Evolutionary conservation across 2,329 filamentous ascomycete genomes (phyloP).

Genomic region (Macrophomina tecta): DNA sequence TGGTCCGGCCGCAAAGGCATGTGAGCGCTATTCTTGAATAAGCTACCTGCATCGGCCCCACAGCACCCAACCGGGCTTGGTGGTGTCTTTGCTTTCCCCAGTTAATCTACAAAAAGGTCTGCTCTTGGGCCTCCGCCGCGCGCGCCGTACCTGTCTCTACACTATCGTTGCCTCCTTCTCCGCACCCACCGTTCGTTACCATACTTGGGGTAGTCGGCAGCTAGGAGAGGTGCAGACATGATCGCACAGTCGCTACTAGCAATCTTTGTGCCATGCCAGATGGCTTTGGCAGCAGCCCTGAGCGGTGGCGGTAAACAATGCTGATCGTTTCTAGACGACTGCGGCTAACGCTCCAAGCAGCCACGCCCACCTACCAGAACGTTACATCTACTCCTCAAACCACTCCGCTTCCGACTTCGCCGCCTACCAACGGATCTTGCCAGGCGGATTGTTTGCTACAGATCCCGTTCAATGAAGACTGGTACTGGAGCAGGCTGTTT

Average conservation of each 20-base stretch:
- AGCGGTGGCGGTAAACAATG: not conserved
- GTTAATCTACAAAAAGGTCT: not conserved
- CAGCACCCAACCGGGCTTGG: not conserved
- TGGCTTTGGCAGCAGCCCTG: not conserved
- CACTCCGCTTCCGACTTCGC: not conserved
- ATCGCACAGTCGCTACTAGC: not conserved
- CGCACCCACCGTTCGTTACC: not conserved
- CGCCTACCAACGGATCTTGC: not conserved
- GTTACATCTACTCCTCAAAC: not conserved
- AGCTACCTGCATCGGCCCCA: not conserved
- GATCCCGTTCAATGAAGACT: conserved; percentile 3
- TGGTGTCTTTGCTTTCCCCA: not conserved
- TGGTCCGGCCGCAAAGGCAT: not conserved
- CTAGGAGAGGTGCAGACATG: not conserved
- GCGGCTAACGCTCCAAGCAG: not conserved
- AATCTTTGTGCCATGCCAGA: not conserved
- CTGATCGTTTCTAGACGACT: not conserved
- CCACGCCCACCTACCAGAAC: not conserved
- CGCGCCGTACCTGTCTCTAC: not conserved
- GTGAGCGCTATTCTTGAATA: not conserved
- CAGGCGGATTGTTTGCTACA: not conserved
- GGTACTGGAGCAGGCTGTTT: conserved; percentile 24
- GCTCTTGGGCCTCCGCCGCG: not conserved
- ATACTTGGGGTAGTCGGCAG: not conserved
- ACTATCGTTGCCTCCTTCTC: not conserved